phyloP scores from a whole-genome alignment of 1,139 yeast species.

The Keqinozyma sinolaborantium region DNA sequence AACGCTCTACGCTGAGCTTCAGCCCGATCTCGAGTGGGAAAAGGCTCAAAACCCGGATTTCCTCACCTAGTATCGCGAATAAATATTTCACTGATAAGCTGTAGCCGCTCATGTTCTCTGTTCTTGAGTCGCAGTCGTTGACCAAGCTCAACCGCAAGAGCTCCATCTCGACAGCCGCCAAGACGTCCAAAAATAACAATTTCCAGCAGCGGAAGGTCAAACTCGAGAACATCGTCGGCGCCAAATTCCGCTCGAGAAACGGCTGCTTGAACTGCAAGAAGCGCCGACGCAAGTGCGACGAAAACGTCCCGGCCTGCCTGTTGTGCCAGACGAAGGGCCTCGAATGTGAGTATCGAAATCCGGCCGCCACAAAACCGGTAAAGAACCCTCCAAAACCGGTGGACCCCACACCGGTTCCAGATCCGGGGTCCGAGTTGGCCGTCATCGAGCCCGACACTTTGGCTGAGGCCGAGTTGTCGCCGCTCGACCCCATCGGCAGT shows the following conservation, averaged over 20 bases:
- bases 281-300: conserved; percentile 25
- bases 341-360: conserved; percentile 13
- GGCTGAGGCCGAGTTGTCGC: background rate
- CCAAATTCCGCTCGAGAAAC: conserved; percentile 6
- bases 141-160: conserved; percentile 6
- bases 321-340: conserved; percentile 18
- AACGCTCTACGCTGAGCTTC: conserved; percentile 68
- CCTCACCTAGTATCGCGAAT: conserved; percentile 7
- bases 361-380: background rate
- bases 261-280: conserved; percentile 17
- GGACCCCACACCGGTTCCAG: background rate
- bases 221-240: conserved; percentile 10
- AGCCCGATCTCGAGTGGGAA: conserved; percentile 48
- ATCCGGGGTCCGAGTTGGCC: background rate
- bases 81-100: background rate
- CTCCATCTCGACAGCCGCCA: conserved; percentile 1
- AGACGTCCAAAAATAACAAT: conserved; percentile 1
- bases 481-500: background rate
- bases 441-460: background rate
- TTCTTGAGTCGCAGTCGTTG: conserved; percentile 5
- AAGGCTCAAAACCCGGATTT: conserved; percentile 18
- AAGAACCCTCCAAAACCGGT: background rate
- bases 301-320: conserved; percentile 21
- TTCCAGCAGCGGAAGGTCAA: conserved; percentile 7
- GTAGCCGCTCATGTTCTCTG: conserved; percentile 6